phyloP scores from a whole-genome alignment of 345 rosid genomes.

The Physaria fendleri region DNA sequence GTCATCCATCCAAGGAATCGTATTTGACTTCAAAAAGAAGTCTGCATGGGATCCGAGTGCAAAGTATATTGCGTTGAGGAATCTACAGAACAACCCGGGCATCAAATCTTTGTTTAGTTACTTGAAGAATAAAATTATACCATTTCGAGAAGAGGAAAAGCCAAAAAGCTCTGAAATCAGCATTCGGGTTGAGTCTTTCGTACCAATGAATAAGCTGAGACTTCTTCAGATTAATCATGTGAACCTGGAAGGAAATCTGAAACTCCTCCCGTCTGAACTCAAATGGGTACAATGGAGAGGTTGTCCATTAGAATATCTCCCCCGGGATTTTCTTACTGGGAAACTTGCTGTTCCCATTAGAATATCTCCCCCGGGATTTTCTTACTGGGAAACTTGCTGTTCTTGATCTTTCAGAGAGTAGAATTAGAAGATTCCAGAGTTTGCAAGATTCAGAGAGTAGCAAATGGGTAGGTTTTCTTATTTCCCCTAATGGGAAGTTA shows the following conservation, averaged over 20 bases:
- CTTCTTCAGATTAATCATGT: slow-evolving; percentile 57
- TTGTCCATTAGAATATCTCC: slow-evolving; percentile 44
- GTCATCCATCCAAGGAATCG: slow-evolving; percentile 36
- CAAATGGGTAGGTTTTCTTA: slow-evolving; percentile 28
- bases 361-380: slow-evolving; percentile 39
- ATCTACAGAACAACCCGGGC: not conserved
- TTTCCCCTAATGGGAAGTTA: not conserved
- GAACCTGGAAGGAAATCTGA: slow-evolving; percentile 44
- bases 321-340: slow-evolving; percentile 30
- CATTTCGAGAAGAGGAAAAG: slow-evolving; percentile 1
- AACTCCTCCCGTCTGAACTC: slow-evolving; percentile 41
- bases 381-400: slow-evolving; percentile 42
- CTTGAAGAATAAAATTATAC: slow-evolving; percentile 14
- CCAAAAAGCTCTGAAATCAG: slow-evolving; percentile 17
- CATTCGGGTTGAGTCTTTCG: slow-evolving; percentile 35
- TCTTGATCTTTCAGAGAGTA: slow-evolving; percentile 67
- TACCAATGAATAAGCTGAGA: slow-evolving; percentile 45
- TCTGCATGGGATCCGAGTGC: not conserved
- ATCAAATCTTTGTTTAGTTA: slow-evolving; percentile 3
- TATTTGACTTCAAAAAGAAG: slow-evolving; percentile 32
- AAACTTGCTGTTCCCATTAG: slow-evolving; percentile 47
- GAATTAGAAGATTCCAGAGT: slow-evolving; percentile 36
- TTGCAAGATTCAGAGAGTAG: too few species aligned
- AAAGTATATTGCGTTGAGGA: not conserved
- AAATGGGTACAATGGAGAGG: slow-evolving; percentile 73